Percentiles rank a stretch among this genome's conserved stretches.
These are phyloP conservation scores for Lobulomyces angularis DNA, from an alignment of 192 early-diverging fungal species.

Conservation along the genomic window DNA sequence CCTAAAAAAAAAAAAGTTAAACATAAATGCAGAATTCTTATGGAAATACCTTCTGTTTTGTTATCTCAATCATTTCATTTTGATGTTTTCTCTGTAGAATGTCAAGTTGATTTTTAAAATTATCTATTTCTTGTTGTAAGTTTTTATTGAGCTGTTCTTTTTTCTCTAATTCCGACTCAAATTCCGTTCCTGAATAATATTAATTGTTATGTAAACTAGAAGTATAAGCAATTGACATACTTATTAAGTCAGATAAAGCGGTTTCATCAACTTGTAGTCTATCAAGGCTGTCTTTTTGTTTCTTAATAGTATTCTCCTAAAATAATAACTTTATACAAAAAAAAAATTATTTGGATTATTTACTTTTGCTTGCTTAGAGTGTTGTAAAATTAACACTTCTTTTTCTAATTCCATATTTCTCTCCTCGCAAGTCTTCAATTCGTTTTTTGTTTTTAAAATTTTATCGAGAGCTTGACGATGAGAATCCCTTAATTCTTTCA, in stretches of 20 bases:
- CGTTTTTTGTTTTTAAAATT: constrained; percentile 19
- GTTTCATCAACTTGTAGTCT: constrained; percentile 30
- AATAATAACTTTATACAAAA: constrained; percentile 1
- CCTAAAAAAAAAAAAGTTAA: constrained; percentile 15
- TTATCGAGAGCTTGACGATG: constrained; percentile 39
- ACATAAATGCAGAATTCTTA: no score
- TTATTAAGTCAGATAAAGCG: constrained; percentile 4
- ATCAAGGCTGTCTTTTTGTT: constrained; percentile 31
- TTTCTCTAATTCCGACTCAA: no score
- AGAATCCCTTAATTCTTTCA: constrained; percentile 37
- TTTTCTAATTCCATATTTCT: constrained; percentile 24
- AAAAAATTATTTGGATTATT: constrained; percentile 5
- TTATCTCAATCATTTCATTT: no score
- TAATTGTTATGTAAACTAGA: no score
- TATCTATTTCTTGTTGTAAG: no score
- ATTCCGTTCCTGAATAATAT: no score
- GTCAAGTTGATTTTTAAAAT: no score
- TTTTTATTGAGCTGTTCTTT: no score
- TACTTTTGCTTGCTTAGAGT: constrained; percentile 15
- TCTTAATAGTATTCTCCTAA: constrained; percentile 22
- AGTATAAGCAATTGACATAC: no score
- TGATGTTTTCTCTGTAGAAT: no score
- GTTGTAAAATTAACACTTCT: constrained; percentile 26
- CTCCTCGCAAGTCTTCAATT: constrained; percentile 14
- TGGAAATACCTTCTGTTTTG: no score